phyloP scores from a whole-genome alignment of 495 filamentous ascomycete genomes.

The Xylaria palmicola region DNA sequence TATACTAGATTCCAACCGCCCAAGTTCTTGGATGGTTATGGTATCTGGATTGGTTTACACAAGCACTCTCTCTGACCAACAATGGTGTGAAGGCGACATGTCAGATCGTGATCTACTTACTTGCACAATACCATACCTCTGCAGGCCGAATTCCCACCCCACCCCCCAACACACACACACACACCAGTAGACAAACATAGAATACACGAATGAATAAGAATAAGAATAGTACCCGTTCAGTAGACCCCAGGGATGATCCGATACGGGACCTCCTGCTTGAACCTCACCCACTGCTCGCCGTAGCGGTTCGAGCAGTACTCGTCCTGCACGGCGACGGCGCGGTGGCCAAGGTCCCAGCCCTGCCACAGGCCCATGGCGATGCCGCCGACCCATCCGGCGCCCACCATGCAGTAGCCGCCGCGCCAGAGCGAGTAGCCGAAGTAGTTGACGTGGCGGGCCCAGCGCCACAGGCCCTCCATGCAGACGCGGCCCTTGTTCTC shows the following conservation, averaged over 20 bases:
- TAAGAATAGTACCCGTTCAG: too few relatives aligned
- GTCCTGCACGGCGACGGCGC: conserved; percentile 50
- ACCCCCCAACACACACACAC: too few relatives aligned
- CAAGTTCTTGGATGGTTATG: neutral
- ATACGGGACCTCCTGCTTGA: conserved; percentile 45
- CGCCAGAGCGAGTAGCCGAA: conserved; percentile 58
- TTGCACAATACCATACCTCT: too few relatives aligned
- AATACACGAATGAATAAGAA: too few relatives aligned
- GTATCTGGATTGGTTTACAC: neutral
- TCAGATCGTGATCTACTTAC: neutral
- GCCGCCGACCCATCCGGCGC: conserved; percentile 47
- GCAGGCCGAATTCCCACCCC: too few relatives aligned
- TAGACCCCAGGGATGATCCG: conserved; percentile 46
- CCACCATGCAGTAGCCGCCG: conserved; percentile 49
- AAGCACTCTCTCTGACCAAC: neutral
- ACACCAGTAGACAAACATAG: too few relatives aligned
- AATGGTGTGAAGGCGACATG: neutral
- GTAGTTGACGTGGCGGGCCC: conserved; percentile 62
- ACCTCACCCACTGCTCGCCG: conserved; percentile 42
- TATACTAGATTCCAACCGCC: conserved; percentile 26
- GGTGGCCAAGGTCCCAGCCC: conserved; percentile 43
- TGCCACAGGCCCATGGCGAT: conserved; percentile 38
- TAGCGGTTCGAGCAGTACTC: conserved; percentile 50
- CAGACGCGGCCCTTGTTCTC: conserved; percentile 56
- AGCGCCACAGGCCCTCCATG: conserved; percentile 49